phyloP scores from a whole-genome alignment of 2,329 filamentous ascomycete genomes.

The Sphaerulina vaccinii region DNA sequence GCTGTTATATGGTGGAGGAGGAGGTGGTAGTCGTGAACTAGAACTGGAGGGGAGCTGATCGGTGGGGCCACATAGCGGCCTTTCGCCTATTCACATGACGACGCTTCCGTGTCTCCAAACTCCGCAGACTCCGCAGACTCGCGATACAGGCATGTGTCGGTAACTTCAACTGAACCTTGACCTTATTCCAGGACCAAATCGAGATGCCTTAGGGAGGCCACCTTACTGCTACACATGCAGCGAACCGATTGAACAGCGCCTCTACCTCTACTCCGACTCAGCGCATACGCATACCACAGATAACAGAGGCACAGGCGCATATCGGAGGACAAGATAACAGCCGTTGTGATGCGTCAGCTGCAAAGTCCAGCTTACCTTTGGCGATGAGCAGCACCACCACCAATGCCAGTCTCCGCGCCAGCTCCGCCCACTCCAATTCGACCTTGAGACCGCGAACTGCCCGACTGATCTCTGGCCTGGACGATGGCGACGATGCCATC shows the following conservation, averaged over 20 bases:
- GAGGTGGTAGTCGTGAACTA: too few relatives aligned
- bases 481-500: constrained; percentile 43
- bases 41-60: too few relatives aligned
- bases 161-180: background rate
- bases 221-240: background rate
- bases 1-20: too few relatives aligned
- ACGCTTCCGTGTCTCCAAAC: too few relatives aligned
- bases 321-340: background rate
- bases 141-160: background rate
- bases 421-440: constrained; percentile 32
- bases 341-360: background rate
- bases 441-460: constrained; percentile 49
- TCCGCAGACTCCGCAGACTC: background rate
- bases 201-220: background rate
- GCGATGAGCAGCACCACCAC: constrained; percentile 33
- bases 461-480: constrained; percentile 49
- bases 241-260: background rate
- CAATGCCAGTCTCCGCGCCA: constrained; percentile 18
- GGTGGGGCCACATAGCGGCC: too few relatives aligned
- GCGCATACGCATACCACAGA: background rate
- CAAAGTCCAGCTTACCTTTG: constrained; percentile 13
- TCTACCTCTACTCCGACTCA: background rate
- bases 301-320: background rate
- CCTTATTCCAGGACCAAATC: background rate
- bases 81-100: too few relatives aligned